Conservation (phyloP, 1,139 yeast species). For the Williopsis jadinii region DNA sequence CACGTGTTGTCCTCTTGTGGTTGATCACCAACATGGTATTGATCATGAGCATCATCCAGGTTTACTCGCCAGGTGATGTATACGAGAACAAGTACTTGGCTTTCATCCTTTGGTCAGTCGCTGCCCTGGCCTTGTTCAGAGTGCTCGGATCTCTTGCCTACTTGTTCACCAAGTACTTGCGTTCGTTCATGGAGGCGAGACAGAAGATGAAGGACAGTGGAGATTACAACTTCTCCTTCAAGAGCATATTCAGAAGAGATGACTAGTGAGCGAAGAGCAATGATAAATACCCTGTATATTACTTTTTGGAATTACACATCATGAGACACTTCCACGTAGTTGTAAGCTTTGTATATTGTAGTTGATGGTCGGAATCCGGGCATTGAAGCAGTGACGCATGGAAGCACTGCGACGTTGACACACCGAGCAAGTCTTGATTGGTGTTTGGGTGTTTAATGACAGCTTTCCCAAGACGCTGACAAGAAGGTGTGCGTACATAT, state of each 20-base stretch:
- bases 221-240: constrained; percentile 9
- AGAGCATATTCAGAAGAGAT: constrained; percentile 5
- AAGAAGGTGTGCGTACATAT: no score
- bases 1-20: constrained; percentile 92
- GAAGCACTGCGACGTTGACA: no score
- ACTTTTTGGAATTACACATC: not conserved
- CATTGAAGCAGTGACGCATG: no score
- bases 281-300: not conserved
- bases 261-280: not conserved
- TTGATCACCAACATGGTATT: constrained; percentile 71
- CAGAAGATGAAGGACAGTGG: constrained; percentile 29
- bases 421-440: no score
- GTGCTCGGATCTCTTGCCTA: constrained; percentile 72
- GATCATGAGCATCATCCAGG: constrained; percentile 81
- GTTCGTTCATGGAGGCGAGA: constrained; percentile 30
- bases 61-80: constrained; percentile 57
- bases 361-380: no score
- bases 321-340: no score
- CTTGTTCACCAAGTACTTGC: constrained; percentile 38
- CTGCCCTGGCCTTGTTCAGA: constrained; percentile 70
- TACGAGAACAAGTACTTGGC: constrained; percentile 71
- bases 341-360: no score
- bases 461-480: no score
- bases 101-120: constrained; percentile 87
- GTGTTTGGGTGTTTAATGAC: no score